Evolutionary conservation across 2,329 filamentous ascomycete genomes (phyloP).

Genomic region (Colletotrichum kahawae): DNA sequence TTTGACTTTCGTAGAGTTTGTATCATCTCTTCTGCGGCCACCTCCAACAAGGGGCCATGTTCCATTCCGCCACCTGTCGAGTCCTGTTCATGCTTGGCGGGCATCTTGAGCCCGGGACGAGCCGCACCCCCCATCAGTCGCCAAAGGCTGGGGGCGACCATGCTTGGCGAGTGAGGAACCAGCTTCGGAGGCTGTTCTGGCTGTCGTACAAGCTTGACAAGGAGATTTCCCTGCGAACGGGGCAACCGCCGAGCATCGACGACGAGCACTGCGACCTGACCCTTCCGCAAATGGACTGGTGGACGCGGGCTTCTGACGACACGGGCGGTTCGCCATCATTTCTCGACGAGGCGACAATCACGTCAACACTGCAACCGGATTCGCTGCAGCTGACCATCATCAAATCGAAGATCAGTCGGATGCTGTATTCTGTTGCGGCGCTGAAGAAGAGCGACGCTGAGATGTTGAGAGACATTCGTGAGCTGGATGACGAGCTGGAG

Average conservation of each 20-base stretch:
- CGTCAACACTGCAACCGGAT: conserved; percentile 42
- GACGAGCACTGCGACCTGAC: conserved; percentile 60
- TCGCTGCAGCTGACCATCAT: conserved; percentile 55
- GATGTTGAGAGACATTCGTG: conserved; percentile 57
- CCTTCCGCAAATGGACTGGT: conserved; percentile 43
- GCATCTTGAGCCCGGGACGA: conserved; percentile 32
- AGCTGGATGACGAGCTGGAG: conserved; percentile 62
- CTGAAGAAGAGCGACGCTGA: conserved; percentile 58
- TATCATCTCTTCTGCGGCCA: conserved; percentile 51
- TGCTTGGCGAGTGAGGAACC: conserved; percentile 31
- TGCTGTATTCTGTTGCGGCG: conserved; percentile 54
- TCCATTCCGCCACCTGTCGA: conserved; percentile 49
- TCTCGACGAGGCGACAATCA: conserved; percentile 3
- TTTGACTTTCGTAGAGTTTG: conserved; percentile 33
- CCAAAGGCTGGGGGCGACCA: not conserved
- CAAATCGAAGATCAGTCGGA: conserved; percentile 53
- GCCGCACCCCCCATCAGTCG: conserved; percentile 20
- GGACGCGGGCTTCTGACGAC: conserved; percentile 24
- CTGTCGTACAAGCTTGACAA: conserved; percentile 60
- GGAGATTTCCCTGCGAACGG: conserved; percentile 57
- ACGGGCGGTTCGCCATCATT: conserved; percentile 18
- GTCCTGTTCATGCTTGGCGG: conserved; percentile 54
- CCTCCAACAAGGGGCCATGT: conserved; percentile 48
- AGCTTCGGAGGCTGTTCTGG: conserved; percentile 56
- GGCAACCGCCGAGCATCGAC: conserved; percentile 54